phyloP scores from a whole-genome alignment of 306 rosid species.

The Glycine tomentella region DNA sequence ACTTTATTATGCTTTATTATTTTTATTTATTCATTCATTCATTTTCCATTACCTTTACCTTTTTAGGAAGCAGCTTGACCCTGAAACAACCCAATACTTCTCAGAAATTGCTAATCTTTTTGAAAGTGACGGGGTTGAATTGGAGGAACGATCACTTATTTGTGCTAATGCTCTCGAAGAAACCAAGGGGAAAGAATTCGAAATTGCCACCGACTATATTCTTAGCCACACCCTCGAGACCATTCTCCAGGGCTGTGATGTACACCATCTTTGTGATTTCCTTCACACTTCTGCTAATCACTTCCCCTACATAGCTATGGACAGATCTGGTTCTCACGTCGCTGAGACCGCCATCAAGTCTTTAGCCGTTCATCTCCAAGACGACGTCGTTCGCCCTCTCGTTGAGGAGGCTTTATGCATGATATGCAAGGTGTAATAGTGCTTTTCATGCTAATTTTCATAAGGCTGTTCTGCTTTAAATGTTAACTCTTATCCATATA shows the following conservation, averaged over 20 bases:
- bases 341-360: slow-evolving; percentile 81
- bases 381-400: slow-evolving; percentile 50
- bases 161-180: slow-evolving; percentile 88
- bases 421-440: slow-evolving; percentile 68
- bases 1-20: neutral
- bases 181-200: slow-evolving; percentile 81
- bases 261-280: slow-evolving; percentile 69
- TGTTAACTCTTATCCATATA: neutral
- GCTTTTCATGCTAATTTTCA: neutral
- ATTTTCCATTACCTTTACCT: neutral
- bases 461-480: neutral
- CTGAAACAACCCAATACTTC: slow-evolving; percentile 74
- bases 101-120: slow-evolving; percentile 79
- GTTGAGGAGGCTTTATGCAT: slow-evolving; percentile 69
- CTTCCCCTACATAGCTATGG: slow-evolving; percentile 84
- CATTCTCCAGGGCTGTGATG: slow-evolving; percentile 75
- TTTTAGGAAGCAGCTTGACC: slow-evolving; percentile 87
- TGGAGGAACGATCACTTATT: slow-evolving; percentile 74
- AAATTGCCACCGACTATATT: slow-evolving; percentile 88
- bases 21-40: neutral
- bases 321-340: slow-evolving; percentile 91
- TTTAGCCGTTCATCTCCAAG: slow-evolving; percentile 68
- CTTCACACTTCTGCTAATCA: slow-evolving; percentile 61
- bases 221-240: slow-evolving; percentile 86
- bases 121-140: slow-evolving; percentile 64